Percentiles rank a stretch among this genome's conserved stretches.
Conservation (phyloP, 2,329 filamentous ascomycete genomes). For the Mariannaea sp. region DNA sequence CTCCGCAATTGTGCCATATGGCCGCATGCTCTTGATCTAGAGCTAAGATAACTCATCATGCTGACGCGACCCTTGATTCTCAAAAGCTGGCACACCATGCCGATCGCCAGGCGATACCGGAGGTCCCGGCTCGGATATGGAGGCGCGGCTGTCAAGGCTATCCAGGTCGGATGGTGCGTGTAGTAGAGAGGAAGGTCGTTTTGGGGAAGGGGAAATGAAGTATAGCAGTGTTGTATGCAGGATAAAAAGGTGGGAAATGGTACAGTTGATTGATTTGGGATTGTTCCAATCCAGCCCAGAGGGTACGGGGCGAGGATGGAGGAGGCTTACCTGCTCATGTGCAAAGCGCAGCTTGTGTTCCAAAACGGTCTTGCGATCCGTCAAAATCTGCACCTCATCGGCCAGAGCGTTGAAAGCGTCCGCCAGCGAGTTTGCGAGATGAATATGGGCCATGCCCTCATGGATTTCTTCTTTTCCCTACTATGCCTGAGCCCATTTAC, state of each 20-base stretch:
- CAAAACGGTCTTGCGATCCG: constrained; percentile 66
- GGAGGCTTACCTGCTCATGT: constrained; percentile 64
- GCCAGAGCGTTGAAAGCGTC: constrained; percentile 69
- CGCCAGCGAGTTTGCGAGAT: constrained; percentile 60
- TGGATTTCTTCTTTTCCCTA: constrained; percentile 4
- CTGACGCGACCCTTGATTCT: constrained; percentile 28
- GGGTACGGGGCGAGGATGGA: neutral
- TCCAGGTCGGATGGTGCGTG: too few relatives aligned
- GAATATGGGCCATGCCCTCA: constrained; percentile 45
- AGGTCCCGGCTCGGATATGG: constrained; percentile 14
- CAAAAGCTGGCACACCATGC: constrained; percentile 10
- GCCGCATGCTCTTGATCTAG: constrained; percentile 76
- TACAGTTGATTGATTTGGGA: too few relatives aligned
- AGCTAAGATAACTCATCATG: constrained; percentile 67
- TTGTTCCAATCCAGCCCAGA: too few relatives aligned
- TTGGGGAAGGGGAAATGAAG: neutral
- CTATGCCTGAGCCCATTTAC: constrained; percentile 12
- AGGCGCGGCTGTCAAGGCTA: too few relatives aligned
- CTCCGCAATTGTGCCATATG: constrained; percentile 55
- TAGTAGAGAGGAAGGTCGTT: neutral
- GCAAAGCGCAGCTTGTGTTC: constrained; percentile 71
- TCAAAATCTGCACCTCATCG: constrained; percentile 66
- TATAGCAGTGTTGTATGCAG: too few relatives aligned
- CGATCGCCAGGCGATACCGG: too few relatives aligned
- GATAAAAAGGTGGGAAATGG: too few relatives aligned